phyloP scores from a whole-genome alignment of 1,284 basidiomycete species.

The Abortiporus biennis region DNA sequence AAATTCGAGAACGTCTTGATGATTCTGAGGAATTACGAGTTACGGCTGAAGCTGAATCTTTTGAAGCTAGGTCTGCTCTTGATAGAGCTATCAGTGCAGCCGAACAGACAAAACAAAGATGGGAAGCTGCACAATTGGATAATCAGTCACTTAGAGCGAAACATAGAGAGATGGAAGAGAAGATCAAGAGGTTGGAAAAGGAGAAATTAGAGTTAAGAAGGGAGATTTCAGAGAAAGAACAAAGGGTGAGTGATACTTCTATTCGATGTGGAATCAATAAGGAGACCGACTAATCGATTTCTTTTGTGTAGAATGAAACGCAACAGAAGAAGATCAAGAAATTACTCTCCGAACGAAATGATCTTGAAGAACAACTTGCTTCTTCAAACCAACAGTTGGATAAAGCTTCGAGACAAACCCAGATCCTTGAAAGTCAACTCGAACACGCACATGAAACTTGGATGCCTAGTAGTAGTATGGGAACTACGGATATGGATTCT shows the following conservation, averaged over 20 bases:
- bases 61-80: background rate
- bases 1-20: background rate
- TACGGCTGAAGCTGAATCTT: background rate
- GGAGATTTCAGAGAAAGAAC: background rate
- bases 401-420: too few relatives aligned
- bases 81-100: background rate
- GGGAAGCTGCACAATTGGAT: background rate
- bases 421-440: background rate
- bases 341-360: too few relatives aligned
- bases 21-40: background rate
- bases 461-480: background rate
- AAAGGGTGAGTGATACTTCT: background rate
- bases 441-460: background rate
- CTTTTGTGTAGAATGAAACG: background rate
- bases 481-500: background rate
- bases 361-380: background rate
- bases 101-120: background rate
- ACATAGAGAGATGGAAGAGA: background rate
- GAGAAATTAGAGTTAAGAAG: background rate
- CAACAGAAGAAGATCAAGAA: background rate
- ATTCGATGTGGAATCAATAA: background rate
- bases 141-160: background rate
- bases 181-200: background rate
- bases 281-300: background rate
- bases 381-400: too few relatives aligned